These are phyloP conservation scores for Parastagonospora avenae DNA, from an alignment of 2,329 filamentous ascomycete species.

Conservation along the genomic window DNA sequence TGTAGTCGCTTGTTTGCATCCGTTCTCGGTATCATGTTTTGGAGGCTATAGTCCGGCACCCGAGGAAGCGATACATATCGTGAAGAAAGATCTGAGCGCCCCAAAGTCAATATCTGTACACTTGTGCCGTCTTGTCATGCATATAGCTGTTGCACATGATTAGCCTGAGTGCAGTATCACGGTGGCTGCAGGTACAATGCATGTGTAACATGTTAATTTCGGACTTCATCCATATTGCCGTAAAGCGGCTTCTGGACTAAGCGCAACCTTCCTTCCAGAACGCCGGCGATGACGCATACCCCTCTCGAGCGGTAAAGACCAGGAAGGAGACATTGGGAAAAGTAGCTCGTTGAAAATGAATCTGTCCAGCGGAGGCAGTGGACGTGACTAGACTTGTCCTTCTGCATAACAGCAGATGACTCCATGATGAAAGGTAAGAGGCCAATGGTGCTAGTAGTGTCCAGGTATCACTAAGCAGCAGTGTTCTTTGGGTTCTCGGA, in stretches of 20 bases:
- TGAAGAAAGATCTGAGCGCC: no score
- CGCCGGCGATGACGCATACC: constrained; percentile 1
- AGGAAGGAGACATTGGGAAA: neutral
- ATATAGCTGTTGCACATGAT: constrained; percentile 12
- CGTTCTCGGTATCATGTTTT: no score
- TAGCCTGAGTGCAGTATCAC: constrained; percentile 29
- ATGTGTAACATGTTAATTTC: constrained; percentile 16
- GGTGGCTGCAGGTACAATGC: constrained; percentile 25
- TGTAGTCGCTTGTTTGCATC: no score
- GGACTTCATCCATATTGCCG: constrained; percentile 30
- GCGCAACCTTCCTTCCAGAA: constrained; percentile 10
- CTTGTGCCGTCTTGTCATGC: constrained; percentile 2
- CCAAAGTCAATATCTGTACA: no score
- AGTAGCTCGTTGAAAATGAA: neutral
- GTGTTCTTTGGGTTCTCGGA: constrained; percentile 45
- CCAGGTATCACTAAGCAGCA: constrained; percentile 10
- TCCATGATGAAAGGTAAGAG: neutral
- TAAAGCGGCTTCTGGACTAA: constrained; percentile 15
- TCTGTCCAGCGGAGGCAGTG: no score
- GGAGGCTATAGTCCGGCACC: no score
- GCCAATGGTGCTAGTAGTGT: neutral
- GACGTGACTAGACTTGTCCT: no score
- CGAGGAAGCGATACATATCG: no score
- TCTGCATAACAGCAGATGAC: no score
- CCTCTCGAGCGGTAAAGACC: neutral